Conservation (phyloP, 169 alveolate species). For the Eimeria brunetti region DNA sequence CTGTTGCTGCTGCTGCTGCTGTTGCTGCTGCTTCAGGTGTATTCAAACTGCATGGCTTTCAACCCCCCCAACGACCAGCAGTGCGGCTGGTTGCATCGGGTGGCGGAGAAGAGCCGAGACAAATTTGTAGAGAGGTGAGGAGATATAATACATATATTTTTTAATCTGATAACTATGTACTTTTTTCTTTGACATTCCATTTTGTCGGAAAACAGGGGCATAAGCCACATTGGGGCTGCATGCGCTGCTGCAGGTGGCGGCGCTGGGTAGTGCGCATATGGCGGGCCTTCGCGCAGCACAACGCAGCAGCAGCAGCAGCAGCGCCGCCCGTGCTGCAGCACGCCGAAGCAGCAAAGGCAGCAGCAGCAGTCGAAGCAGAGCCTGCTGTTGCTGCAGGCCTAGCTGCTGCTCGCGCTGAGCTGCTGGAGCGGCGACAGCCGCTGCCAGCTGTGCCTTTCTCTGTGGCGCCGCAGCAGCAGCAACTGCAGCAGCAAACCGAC, state of each 20-base stretch:
- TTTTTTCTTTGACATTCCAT: background rate
- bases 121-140: conserved; percentile 65
- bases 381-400: conserved; percentile 58
- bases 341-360: conserved; percentile 51
- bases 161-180: background rate
- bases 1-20: background rate
- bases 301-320: conserved; percentile 75
- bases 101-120: conserved; percentile 60
- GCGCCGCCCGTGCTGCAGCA: conserved; percentile 67
- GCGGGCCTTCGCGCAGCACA: conserved; percentile 68
- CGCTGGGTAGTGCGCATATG: conserved; percentile 69
- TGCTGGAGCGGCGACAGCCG: conserved; percentile 23
- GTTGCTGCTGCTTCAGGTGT: conserved; percentile 57
- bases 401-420: conserved; percentile 69
- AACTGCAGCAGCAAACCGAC: conserved; percentile 29
- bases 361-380: conserved; percentile 70
- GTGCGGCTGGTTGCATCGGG: conserved; percentile 79
- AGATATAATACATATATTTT: too few relatives aligned
- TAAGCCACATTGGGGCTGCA: background rate
- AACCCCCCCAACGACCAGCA: conserved; percentile 77
- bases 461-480: conserved; percentile 3
- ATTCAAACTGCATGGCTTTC: conserved; percentile 75
- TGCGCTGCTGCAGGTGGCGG: conserved; percentile 41
- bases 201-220: background rate
- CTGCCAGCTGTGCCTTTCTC: background rate